phyloP scores from a whole-genome alignment of 441 rosid species.

The Codiaeum variegatum region DNA sequence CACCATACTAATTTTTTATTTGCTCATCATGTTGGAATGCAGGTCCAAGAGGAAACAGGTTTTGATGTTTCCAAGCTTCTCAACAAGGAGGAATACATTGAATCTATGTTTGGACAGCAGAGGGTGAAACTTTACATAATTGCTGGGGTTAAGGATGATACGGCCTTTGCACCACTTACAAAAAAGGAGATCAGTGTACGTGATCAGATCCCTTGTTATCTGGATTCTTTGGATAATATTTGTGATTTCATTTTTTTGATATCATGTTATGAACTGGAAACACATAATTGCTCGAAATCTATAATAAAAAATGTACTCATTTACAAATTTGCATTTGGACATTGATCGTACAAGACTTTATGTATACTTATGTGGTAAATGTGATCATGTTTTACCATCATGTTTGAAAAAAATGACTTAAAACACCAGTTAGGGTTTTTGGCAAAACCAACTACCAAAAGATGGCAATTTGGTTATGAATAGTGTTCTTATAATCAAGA shows the following conservation, averaged over 20 bases:
- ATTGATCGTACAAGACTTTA: neutral
- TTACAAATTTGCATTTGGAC: neutral
- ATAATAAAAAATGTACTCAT: neutral
- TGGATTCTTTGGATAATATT: neutral
- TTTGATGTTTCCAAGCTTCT: slow-evolving; percentile 81
- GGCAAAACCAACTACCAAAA: neutral
- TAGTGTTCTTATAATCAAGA: neutral
- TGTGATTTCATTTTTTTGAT: neutral
- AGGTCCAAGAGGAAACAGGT: slow-evolving; percentile 95
- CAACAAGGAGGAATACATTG: slow-evolving; percentile 76
- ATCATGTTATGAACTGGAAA: neutral
- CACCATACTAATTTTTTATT: neutral
- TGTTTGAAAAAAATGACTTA: neutral
- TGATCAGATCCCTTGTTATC: slow-evolving; percentile 14
- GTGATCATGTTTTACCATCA: neutral
- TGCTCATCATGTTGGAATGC: slow-evolving; percentile 22
- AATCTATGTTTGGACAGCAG: slow-evolving; percentile 85
- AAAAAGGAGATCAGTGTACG: slow-evolving; percentile 98
- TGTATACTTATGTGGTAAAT: neutral
- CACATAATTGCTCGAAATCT: neutral
- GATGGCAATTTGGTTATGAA: neutral
- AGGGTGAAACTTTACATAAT: slow-evolving; percentile 90
- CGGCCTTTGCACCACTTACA: slow-evolving; percentile 86
- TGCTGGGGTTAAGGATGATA: slow-evolving; percentile 78
- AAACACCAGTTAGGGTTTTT: neutral